Evolutionary conservation across 495 filamentous ascomycete species (phyloP).

Genomic region (Neurospora intermedia): DNA sequence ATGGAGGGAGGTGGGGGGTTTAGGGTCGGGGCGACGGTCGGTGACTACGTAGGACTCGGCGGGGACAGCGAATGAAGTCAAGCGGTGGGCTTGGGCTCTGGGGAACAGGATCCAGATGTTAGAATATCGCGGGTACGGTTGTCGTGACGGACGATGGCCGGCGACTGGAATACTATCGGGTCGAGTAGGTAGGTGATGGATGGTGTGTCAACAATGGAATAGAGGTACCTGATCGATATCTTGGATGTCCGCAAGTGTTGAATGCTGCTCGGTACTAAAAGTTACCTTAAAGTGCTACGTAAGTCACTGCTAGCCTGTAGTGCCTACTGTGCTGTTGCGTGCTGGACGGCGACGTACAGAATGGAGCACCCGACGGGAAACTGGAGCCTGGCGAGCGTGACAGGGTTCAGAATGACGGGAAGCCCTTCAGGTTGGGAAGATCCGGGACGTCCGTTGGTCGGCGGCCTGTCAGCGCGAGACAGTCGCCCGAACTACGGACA

Average conservation of each 20-base stretch:
- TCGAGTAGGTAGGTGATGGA: neutral
- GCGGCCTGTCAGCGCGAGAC: neutral
- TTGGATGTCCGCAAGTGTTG: neutral
- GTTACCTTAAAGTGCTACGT: neutral
- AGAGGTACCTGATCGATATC: neutral
- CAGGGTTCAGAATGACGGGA: neutral
- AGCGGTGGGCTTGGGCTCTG: neutral
- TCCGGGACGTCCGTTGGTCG: neutral
- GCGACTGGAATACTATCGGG: neutral
- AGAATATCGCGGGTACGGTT: neutral
- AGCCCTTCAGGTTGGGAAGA: neutral
- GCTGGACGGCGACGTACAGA: neutral
- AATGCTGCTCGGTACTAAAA: neutral
- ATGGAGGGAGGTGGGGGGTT: slow-evolving; percentile 1
- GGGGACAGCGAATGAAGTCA: neutral
- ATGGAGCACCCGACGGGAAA: neutral
- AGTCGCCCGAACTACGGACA: neutral
- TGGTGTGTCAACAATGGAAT: neutral
- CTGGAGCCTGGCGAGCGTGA: neutral
- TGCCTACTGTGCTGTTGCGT: neutral
- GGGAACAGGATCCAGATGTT: neutral
- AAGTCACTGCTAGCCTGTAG: neutral
- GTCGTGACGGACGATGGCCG: neutral
- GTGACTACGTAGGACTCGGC: neutral
- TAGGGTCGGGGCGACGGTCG: slow-evolving; percentile 5